Evolutionary conservation across 495 filamentous ascomycete species (phyloP).

Genomic region (Trichoderma virens): DNA sequence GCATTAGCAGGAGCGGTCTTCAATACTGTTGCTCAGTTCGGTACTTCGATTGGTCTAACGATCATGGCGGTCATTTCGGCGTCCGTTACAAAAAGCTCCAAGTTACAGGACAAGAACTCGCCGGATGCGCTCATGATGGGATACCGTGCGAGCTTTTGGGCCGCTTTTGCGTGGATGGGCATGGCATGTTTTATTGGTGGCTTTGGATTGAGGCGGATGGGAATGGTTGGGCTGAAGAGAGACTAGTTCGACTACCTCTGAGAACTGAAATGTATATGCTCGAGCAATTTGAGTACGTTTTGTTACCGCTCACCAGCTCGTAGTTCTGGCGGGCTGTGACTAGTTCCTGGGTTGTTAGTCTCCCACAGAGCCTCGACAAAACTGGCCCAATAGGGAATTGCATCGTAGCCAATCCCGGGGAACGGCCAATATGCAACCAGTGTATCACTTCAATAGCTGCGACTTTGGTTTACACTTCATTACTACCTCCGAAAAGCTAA

Average conservation of each 20-base stretch:
- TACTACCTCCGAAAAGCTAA: too few species aligned
- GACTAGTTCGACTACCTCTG: background rate
- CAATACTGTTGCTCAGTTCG: background rate
- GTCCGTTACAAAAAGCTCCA: background rate
- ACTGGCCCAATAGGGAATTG: too few species aligned
- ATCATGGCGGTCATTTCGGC: background rate
- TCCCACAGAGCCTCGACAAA: too few species aligned
- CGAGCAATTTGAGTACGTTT: too few species aligned
- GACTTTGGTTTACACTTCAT: too few species aligned
- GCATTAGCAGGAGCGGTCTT: background rate
- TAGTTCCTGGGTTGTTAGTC: too few species aligned
- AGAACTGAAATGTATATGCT: too few species aligned
- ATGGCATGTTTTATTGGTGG: background rate
- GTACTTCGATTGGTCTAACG: background rate
- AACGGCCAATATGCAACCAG: too few species aligned
- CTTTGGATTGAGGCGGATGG: background rate
- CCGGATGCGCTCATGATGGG: background rate
- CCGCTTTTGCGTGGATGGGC: background rate
- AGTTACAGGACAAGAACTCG: background rate
- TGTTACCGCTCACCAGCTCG: too few species aligned
- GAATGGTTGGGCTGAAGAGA: background rate
- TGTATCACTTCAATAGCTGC: too few species aligned
- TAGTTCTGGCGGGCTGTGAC: too few species aligned
- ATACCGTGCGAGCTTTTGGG: background rate
- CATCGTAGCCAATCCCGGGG: too few species aligned